A percentile compares a stretch with the other conserved stretches of the same genome.
phyloP scores from a whole-genome alignment of 1,139 yeast species.

The Hanseniaspora uvarum region DNA sequence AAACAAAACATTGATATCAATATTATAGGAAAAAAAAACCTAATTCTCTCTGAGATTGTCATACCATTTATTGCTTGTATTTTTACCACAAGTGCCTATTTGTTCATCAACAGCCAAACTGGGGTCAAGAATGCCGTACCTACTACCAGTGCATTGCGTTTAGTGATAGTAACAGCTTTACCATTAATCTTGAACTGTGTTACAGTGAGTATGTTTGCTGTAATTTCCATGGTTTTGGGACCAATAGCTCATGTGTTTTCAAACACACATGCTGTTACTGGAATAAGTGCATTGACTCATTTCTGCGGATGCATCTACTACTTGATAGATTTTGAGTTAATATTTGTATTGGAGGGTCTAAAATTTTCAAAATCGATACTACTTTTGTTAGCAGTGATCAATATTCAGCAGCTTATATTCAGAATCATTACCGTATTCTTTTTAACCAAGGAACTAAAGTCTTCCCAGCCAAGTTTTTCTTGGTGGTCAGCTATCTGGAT shows the following conservation, averaged over 20 bases:
- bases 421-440: slow-evolving; percentile 39
- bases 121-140: slow-evolving; percentile 43
- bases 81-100: slow-evolving; percentile 47
- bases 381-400: slow-evolving; percentile 47
- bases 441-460: slow-evolving; percentile 51
- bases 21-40: slow-evolving; percentile 41
- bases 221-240: slow-evolving; percentile 41
- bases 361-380: slow-evolving; percentile 47
- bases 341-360: slow-evolving; percentile 58
- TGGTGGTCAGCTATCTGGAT: slow-evolving; percentile 90
- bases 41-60: slow-evolving; percentile 44
- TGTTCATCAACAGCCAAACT: slow-evolving; percentile 61
- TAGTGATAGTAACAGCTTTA: slow-evolving; percentile 40
- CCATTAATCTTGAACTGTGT: slow-evolving; percentile 46
- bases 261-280: slow-evolving; percentile 31
- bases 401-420: slow-evolving; percentile 46
- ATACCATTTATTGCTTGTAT: slow-evolving; percentile 39
- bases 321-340: slow-evolving; percentile 46
- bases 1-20: slow-evolving; percentile 27
- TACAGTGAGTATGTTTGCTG: slow-evolving; percentile 37
- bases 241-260: slow-evolving; percentile 33
- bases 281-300: slow-evolving; percentile 46
- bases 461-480: slow-evolving; percentile 48
- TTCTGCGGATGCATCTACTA: slow-evolving; percentile 43
- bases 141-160: slow-evolving; percentile 46